Conservation (phyloP, 495 filamentous ascomycete species). For the Podospora sp. region DNA sequence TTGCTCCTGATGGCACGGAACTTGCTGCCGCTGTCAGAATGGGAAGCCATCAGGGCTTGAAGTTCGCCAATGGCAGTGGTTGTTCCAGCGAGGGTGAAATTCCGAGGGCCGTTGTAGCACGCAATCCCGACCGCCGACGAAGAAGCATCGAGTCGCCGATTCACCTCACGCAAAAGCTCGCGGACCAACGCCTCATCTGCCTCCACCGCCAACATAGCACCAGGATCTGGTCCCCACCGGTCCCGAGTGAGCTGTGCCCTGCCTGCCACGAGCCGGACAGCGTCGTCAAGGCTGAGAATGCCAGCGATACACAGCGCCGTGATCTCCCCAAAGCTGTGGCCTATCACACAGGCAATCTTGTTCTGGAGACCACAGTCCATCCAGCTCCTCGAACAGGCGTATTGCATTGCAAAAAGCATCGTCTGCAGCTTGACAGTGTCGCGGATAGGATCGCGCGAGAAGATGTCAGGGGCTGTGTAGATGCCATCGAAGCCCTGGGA, state of each 20-base stretch:
- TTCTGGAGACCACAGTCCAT: conserved; percentile 50
- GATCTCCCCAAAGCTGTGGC: conserved; percentile 59
- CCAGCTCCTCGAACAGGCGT: conserved; percentile 53
- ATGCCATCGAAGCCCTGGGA: not conserved
- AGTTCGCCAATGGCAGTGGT: not conserved
- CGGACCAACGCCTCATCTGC: conserved; percentile 34
- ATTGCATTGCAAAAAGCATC: conserved; percentile 52
- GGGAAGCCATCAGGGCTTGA: too few relatives aligned
- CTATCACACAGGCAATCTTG: conserved; percentile 44
- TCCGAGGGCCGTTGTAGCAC: conserved; percentile 56
- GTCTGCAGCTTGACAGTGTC: not conserved
- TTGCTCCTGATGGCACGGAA: not conserved
- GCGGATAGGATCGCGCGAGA: not conserved
- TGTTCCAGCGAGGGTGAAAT: conserved; percentile 50
- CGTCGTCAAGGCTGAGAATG: conserved; percentile 40
- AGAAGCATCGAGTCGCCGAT: too few relatives aligned
- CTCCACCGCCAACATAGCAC: conserved; percentile 53
- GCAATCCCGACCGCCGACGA: conserved; percentile 47
- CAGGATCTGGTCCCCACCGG: conserved; percentile 44
- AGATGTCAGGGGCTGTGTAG: not conserved
- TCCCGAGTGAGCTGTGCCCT: conserved; percentile 45
- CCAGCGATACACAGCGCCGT: conserved; percentile 51
- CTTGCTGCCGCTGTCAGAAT: too few relatives aligned
- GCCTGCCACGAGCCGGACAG: conserved; percentile 40
- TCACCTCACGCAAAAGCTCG: conserved; percentile 24